Evolutionary conservation across 2,329 filamentous ascomycete genomes (phyloP), one percentile per base, ranked within the genome.

Genomic region (Pseudogymnoascus pannorum): DNA sequence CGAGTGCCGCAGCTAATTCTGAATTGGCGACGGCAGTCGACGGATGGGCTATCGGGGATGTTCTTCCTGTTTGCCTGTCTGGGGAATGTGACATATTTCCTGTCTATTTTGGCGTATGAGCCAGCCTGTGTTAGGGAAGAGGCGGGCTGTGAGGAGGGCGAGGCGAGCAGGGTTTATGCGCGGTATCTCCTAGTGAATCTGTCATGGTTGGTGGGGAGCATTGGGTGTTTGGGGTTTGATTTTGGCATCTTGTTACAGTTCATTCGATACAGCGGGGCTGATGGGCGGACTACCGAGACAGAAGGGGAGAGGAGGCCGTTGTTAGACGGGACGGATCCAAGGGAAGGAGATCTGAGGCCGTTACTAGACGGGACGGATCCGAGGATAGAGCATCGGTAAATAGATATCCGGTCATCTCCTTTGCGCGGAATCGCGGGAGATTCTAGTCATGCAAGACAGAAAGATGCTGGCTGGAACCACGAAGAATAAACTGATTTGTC

Each of bases 1-100:
- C 88, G 94, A 7, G 76, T 97, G 5, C 94, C 94, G 0, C 94
- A 99, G 76, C 80, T 99, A 1, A 80, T 97, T 6, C 84, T 97
- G 60, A 99, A 97, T 75, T 96, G 91, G 77, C 85, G 90, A 18
- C 87, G 94, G 65, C 96, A 96, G 77, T 92, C 88, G 44, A 97
- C 92, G 1, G 92, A 97, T 61, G 94, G 94, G 3, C 87, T 99
- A 18, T 93, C 89, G 66, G 86, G 97, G 76, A 81, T 97, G 9
- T 99, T 97, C 76, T 97, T 97, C 77, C 79, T 97, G 20, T 97
- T 99, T 72, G 94, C 94, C 4, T 97, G 93, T 72, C 84, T 97
- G 5, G 94, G 94, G 2, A 99, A 99, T 73, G 74, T 96, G 66
- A 97, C 92, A 0, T 97, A 95, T 70, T 92, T 97, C 16, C 78